phyloP scores from a whole-genome alignment of 78 protist species.

The Andalucia godoyi region DNA sequence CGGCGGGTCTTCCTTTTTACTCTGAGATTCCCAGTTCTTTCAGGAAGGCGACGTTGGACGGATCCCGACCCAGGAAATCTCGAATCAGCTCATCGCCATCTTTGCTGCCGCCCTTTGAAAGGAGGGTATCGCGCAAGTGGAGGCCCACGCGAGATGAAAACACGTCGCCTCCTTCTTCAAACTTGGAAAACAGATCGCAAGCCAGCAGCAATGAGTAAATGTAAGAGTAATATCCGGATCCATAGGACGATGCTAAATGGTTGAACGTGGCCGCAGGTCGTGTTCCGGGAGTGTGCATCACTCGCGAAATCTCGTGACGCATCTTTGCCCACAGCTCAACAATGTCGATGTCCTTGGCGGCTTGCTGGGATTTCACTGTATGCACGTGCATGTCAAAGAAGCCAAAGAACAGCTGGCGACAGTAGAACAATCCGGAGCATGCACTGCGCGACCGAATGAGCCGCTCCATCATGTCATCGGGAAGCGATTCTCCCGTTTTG shows the following conservation, averaged over 20 bases:
- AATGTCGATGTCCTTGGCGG: not conserved
- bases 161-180: slow-evolving; percentile 26
- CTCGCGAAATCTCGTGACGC: not conserved
- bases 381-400: slow-evolving; percentile 34
- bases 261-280: slow-evolving; percentile 23
- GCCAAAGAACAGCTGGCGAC: slow-evolving; percentile 24
- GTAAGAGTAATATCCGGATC: slow-evolving; percentile 62
- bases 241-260: slow-evolving; percentile 42
- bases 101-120: slow-evolving; percentile 49
- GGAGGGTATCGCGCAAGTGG: slow-evolving; percentile 5
- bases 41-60: slow-evolving; percentile 45
- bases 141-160: slow-evolving; percentile 23
- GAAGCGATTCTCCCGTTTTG: slow-evolving; percentile 26
- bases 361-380: not conserved
- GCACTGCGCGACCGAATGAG: slow-evolving; percentile 4
- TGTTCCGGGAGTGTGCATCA: slow-evolving; percentile 2
- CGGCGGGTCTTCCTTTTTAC: too few relatives aligned
- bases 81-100: slow-evolving; percentile 14
- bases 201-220: slow-evolving; percentile 39
- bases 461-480: slow-evolving; percentile 13
- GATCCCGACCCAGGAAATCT: slow-evolving; percentile 48
- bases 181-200: slow-evolving; percentile 23
- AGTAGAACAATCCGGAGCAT: not conserved
- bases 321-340: not conserved
- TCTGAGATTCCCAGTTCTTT: too few relatives aligned